phyloP scores from a whole-genome alignment of 2,329 filamentous ascomycete genomes.

The Exophiala spinifera region DNA sequence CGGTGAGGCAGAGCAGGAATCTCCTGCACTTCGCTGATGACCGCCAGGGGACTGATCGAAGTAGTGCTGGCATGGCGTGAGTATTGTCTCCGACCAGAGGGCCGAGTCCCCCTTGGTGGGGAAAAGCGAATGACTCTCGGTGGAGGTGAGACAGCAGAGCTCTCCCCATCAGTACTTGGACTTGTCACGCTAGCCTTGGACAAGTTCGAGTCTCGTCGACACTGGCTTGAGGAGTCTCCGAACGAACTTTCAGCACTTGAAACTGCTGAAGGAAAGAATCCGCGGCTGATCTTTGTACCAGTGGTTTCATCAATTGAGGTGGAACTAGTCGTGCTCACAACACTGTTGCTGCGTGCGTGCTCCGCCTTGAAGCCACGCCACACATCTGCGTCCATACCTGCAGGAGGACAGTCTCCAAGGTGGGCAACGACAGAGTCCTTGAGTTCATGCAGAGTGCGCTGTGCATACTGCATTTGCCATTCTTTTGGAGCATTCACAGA shows the following conservation, averaged over 20 bases:
- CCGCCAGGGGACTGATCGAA: conserved; percentile 15
- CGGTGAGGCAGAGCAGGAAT: not conserved
- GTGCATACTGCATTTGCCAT: conserved; percentile 23
- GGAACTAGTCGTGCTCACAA: conserved; percentile 17
- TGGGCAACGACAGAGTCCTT: conserved; percentile 15
- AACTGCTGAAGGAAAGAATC: conserved; percentile 20
- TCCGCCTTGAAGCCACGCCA: conserved; percentile 18
- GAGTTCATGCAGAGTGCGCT: conserved; percentile 14
- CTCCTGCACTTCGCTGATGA: conserved; percentile 20
- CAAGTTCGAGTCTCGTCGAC: conserved; percentile 11
- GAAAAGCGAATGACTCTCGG: too few species aligned
- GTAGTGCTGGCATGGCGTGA: conserved; percentile 13
- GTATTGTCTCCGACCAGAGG: conserved; percentile 6
- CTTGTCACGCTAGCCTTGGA: conserved; percentile 14
- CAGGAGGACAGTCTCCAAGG: conserved; percentile 18
- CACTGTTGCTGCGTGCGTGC: conserved; percentile 14
- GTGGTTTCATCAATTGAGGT: conserved; percentile 22
- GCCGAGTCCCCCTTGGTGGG: conserved; percentile 2
- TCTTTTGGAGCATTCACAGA: conserved; percentile 22
- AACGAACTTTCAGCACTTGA: conserved; percentile 25
- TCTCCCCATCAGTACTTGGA: conserved; percentile 7
- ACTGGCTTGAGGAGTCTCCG: conserved; percentile 9
- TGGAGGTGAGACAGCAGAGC: too few species aligned
- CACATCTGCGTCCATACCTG: conserved; percentile 17
- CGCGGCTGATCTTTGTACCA: conserved; percentile 24